Percentiles rank a stretch among this genome's conserved stretches.
Conservation (phyloP, 2,329 filamentous ascomycete genomes). For the Graphilbum sp. region DNA sequence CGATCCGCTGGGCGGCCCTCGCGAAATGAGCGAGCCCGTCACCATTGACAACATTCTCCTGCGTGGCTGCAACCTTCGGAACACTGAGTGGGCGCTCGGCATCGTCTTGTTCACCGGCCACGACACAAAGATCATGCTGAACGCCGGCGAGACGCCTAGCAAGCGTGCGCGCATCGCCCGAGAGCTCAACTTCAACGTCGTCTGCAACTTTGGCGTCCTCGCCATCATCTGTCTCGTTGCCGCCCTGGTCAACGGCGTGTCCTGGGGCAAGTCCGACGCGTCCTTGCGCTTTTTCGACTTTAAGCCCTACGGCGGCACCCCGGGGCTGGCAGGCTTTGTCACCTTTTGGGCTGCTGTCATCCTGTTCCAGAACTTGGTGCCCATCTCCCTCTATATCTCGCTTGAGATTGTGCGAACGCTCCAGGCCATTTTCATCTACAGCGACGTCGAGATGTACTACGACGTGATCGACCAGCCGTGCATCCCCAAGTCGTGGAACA, state of each 20-base stretch:
- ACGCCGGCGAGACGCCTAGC: slow-evolving; percentile 84
- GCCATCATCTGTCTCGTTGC: slow-evolving; percentile 78
- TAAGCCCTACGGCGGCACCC: slow-evolving; percentile 59
- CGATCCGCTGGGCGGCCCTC: slow-evolving; percentile 42
- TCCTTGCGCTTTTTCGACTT: slow-evolving; percentile 75
- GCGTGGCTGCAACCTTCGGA: slow-evolving; percentile 81
- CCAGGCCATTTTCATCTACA: slow-evolving; percentile 96
- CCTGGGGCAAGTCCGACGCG: slow-evolving; percentile 59
- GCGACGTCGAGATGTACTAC: slow-evolving; percentile 93
- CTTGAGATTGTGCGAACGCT: slow-evolving; percentile 87
- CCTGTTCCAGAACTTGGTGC: slow-evolving; percentile 95
- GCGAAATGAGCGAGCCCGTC: slow-evolving; percentile 80
- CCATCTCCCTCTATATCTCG: slow-evolving; percentile 94
- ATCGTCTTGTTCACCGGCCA: slow-evolving; percentile 88
- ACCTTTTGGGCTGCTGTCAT: slow-evolving; percentile 94
- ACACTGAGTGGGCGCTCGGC: slow-evolving; percentile 90
- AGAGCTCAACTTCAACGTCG: slow-evolving; percentile 91
- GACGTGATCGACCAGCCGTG: slow-evolving; percentile 87
- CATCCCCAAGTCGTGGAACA: slow-evolving; percentile 97
- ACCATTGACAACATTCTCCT: slow-evolving; percentile 90
- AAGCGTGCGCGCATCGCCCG: slow-evolving; percentile 85
- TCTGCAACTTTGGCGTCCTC: slow-evolving; percentile 88
- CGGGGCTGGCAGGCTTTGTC: slow-evolving; percentile 75
- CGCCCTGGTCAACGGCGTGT: slow-evolving; percentile 68
- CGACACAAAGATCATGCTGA: slow-evolving; percentile 99